Percentiles rank a stretch among this genome's conserved stretches.
phyloP scores from a whole-genome alignment of 2,329 filamentous ascomycete species.

The Pseudogymnoascus sp. region DNA sequence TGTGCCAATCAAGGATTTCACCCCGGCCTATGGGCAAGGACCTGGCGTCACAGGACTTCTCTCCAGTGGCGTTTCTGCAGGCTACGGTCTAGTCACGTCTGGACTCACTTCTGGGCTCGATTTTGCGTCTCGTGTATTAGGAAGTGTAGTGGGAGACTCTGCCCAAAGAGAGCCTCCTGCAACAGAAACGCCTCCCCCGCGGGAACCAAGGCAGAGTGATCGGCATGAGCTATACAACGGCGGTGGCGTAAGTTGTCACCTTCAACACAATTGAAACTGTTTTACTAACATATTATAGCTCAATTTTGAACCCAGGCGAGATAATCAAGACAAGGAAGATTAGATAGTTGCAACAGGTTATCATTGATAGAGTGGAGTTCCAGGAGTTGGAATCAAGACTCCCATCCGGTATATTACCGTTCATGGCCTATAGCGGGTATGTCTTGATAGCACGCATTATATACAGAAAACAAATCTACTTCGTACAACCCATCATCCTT shows the following conservation, averaged over 20 bases:
- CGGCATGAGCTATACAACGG: conserved; percentile 10
- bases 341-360: conserved; percentile 8
- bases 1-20: conserved; percentile 57
- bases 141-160: conserved; percentile 26
- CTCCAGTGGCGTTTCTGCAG: conserved; percentile 32
- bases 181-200: conserved; percentile 24
- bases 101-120: conserved; percentile 35
- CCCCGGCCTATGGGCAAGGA: conserved; percentile 45
- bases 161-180: neutral
- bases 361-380: conserved; percentile 8
- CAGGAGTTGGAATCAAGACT: conserved; percentile 6
- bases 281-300: conserved; percentile 12
- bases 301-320: conserved; percentile 17
- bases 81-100: conserved; percentile 32
- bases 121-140: conserved; percentile 34
- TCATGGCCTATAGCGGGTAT: conserved; percentile 6
- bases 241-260: neutral
- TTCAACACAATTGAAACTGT: neutral
- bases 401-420: conserved; percentile 7
- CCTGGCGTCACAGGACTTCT: conserved; percentile 21
- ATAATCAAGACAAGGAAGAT: conserved; percentile 13
- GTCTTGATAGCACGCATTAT: conserved; percentile 9
- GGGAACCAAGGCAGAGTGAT: neutral
- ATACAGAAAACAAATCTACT: conserved; percentile 1
- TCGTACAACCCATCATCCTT: neutral